Evolutionary conservation across 768 basidiomycete genomes (phyloP).

Genomic region (Hypsizygus marmoreus): DNA sequence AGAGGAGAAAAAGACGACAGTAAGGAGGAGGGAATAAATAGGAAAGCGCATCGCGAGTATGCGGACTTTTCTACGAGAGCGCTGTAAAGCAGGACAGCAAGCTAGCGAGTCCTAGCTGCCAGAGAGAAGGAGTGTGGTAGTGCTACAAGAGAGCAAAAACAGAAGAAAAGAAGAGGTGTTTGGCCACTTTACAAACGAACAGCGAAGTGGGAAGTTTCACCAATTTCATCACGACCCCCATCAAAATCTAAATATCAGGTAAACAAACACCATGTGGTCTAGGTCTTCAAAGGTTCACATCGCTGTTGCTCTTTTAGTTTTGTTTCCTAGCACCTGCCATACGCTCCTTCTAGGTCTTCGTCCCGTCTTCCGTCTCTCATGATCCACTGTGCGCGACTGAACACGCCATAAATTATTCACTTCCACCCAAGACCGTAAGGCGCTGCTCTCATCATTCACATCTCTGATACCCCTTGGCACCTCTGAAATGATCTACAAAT

Average conservation of each 20-base stretch:
- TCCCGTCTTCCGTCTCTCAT: too few relatives aligned
- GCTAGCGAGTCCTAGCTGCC: slow-evolving; percentile 14
- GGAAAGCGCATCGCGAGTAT: slow-evolving; percentile 30
- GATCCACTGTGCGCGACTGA: too few relatives aligned
- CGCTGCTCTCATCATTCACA: too few relatives aligned
- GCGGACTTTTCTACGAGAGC: slow-evolving; percentile 8
- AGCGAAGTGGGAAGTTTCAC: not conserved
- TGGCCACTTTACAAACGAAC: not conserved
- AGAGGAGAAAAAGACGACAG: slow-evolving; percentile 21
- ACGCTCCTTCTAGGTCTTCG: too few relatives aligned
- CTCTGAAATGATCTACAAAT: too few relatives aligned
- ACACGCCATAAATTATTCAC: too few relatives aligned
- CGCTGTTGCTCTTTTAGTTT: too few relatives aligned
- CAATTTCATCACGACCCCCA: slow-evolving; percentile 7
- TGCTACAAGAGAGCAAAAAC: slow-evolving; percentile 7
- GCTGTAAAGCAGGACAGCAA: slow-evolving; percentile 15
- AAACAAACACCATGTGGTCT: slow-evolving; percentile 7
- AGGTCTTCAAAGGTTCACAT: too few relatives aligned
- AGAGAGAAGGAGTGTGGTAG: slow-evolving; percentile 16
- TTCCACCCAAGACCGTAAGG: too few relatives aligned
- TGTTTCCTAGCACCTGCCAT: too few relatives aligned
- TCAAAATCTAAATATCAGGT: slow-evolving; percentile 6
- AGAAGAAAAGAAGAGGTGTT: too few relatives aligned
- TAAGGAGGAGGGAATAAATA: slow-evolving; percentile 30
- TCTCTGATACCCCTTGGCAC: too few relatives aligned